phyloP scores from a whole-genome alignment of 768 basidiomycete genomes.

The Hygrocybe coccinea region DNA sequence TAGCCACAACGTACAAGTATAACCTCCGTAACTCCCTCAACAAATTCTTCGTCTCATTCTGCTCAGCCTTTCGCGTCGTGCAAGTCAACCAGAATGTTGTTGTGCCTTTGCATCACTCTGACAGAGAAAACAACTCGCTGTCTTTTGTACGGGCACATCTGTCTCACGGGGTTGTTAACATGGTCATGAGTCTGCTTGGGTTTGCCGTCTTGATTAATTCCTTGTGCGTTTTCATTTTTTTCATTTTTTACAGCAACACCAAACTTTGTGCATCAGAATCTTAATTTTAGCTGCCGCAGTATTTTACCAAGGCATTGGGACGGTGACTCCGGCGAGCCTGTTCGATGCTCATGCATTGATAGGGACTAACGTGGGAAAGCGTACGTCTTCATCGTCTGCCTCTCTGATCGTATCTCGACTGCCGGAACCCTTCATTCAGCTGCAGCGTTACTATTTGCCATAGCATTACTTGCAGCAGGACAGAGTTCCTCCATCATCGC shows the following conservation, averaged over 20 bases:
- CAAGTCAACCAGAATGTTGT: neutral
- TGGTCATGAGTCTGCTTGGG: conserved; percentile 65
- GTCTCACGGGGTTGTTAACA: conserved; percentile 60
- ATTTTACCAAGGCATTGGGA: conserved; percentile 52
- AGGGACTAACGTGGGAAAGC: conserved; percentile 56
- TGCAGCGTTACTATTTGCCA: conserved; percentile 81
- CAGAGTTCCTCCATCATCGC: conserved; percentile 87
- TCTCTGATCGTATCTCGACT: neutral
- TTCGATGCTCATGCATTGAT: conserved; percentile 83
- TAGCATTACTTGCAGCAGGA: conserved; percentile 79
- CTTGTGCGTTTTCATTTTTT: conserved; percentile 41
- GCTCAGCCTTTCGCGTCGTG: conserved; percentile 7
- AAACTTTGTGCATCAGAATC: conserved; percentile 45
- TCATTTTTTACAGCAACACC: neutral
- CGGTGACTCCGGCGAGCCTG: conserved; percentile 56
- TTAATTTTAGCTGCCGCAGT: conserved; percentile 78
- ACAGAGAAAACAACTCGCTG: conserved; percentile 53
- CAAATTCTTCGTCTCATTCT: neutral
- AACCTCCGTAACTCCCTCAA: conserved; percentile 4
- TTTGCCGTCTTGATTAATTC: conserved; percentile 89
- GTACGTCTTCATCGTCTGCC: conserved; percentile 34
- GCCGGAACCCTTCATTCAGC: conserved; percentile 44
- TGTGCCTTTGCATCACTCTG: conserved; percentile 40
- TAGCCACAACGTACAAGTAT: conserved; percentile 11
- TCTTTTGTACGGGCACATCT: conserved; percentile 59